These are phyloP conservation scores for Ustilago vetiveriae DNA, from an alignment of 1,284 basidiomycete species.

Conservation along the genomic window DNA sequence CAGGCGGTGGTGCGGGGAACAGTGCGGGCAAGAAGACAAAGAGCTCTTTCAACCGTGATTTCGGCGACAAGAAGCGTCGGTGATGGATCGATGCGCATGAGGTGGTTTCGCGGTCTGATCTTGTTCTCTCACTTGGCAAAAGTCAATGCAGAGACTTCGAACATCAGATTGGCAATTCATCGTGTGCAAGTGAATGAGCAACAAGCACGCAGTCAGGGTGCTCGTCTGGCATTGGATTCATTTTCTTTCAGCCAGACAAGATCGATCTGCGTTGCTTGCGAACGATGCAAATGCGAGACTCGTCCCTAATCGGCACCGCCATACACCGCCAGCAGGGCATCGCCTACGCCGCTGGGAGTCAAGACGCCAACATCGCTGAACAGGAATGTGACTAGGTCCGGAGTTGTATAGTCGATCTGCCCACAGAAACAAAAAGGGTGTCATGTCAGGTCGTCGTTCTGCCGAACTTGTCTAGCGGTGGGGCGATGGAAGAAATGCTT, in stretches of 20 bases:
- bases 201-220: no score
- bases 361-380: slow-evolving; percentile 91
- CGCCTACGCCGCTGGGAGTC: slow-evolving; percentile 88
- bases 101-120: no score
- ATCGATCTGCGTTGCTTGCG: no score
- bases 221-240: no score
- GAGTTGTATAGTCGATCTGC: slow-evolving; percentile 68
- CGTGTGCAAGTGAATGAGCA: no score
- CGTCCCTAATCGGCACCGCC: slow-evolving; percentile 62
- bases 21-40: slow-evolving; percentile 25
- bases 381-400: slow-evolving; percentile 86
- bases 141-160: no score
- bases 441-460: no score
- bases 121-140: no score
- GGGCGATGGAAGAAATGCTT: no score
- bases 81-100: not conserved
- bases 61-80: slow-evolving; percentile 30
- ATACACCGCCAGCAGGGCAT: slow-evolving; percentile 89
- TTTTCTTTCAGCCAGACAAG: no score
- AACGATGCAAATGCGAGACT: no score
- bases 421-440: not conserved
- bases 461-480: not conserved
- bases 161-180: no score
- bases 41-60: slow-evolving; percentile 45
- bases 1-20: not conserved